Evolutionary conservation across 768 basidiomycete genomes (phyloP).

Genomic region (Aureoboletus auriporus): DNA sequence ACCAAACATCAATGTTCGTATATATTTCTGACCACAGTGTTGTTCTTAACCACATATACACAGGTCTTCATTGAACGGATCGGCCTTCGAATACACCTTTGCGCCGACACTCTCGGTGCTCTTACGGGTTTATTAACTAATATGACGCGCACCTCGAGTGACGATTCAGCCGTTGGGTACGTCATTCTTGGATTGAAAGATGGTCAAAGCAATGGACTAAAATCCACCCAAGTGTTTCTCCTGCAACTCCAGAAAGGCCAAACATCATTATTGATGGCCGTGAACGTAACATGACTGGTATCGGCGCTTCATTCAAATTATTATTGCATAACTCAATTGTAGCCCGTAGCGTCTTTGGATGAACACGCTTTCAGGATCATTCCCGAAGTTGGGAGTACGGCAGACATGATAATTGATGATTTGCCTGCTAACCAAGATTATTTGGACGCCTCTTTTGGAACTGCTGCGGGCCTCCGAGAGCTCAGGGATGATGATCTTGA

Average conservation of each 20-base stretch:
- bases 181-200: neutral
- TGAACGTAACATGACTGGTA: conserved; percentile 28
- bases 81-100: conserved; percentile 59
- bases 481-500: conserved; percentile 71
- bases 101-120: conserved; percentile 70
- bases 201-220: neutral
- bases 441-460: conserved; percentile 76
- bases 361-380: conserved; percentile 73
- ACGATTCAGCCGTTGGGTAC: conserved; percentile 25
- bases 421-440: conserved; percentile 87
- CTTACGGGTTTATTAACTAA: conserved; percentile 55
- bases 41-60: neutral
- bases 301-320: neutral
- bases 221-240: conserved; percentile 9
- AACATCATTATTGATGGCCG: conserved; percentile 4
- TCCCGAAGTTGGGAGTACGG: conserved; percentile 73
- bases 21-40: neutral
- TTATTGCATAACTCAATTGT: conserved; percentile 1
- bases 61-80: conserved; percentile 57
- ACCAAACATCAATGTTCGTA: conserved; percentile 37
- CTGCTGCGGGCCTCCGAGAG: conserved; percentile 72
- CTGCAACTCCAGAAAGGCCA: conserved; percentile 1
- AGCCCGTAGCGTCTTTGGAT: conserved; percentile 62
- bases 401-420: conserved; percentile 91
- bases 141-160: conserved; percentile 41